Conservation (phyloP, 2,329 filamentous ascomycete species). For the Pochonia chlamydosporia region DNA sequence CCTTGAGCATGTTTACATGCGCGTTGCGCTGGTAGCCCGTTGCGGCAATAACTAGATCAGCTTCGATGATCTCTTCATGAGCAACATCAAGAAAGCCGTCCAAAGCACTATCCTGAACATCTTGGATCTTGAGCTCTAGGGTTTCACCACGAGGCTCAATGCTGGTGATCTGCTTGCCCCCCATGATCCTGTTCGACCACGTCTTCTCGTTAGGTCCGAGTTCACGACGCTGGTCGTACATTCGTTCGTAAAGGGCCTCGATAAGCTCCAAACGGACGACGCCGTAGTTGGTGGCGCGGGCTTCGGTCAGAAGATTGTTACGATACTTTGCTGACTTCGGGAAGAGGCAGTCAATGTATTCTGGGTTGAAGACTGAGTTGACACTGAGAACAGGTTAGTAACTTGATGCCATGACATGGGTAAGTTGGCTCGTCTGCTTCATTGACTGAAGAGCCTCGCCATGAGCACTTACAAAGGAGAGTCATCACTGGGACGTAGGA, state of each 20-base stretch:
- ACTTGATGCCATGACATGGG: neutral
- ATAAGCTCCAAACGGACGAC: conserved; percentile 89
- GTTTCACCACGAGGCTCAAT: conserved; percentile 48
- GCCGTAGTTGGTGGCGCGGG: conserved; percentile 87
- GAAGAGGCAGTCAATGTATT: conserved; percentile 73
- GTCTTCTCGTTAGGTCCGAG: conserved; percentile 60
- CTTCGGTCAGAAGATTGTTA: conserved; percentile 53
- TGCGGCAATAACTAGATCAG: conserved; percentile 78
- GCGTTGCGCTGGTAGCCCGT: conserved; percentile 78
- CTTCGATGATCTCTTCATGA: conserved; percentile 59
- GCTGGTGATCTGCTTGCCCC: conserved; percentile 58
- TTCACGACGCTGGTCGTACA: conserved; percentile 78
- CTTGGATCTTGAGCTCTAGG: conserved; percentile 56
- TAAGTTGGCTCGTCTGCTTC: neutral
- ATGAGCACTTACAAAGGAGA: conserved; percentile 78
- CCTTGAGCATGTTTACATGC: conserved; percentile 70
- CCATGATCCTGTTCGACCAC: conserved; percentile 80
- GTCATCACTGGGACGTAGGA: conserved; percentile 86
- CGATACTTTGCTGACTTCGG: conserved; percentile 59
- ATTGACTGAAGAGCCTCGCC: neutral
- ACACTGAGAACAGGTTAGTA: conserved; percentile 49
- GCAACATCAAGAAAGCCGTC: conserved; percentile 31
- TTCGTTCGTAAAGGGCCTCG: conserved; percentile 78
- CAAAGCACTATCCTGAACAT: conserved; percentile 30
- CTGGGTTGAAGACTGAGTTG: conserved; percentile 94